phyloP scores from a whole-genome alignment of 768 basidiomycete species.

The Tephrocybe sp. region DNA sequence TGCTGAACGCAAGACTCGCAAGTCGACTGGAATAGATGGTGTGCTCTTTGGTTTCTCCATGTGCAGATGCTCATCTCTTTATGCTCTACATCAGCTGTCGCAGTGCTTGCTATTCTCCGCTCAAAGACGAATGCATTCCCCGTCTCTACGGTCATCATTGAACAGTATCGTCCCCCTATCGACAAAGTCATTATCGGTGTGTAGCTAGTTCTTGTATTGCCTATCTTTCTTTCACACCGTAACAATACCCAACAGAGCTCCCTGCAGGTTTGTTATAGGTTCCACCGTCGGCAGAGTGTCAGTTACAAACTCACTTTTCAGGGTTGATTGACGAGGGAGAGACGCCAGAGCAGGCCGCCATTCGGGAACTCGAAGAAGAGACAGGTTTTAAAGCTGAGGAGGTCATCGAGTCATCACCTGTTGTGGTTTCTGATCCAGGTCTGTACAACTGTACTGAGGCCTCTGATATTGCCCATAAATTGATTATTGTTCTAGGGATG shows the following conservation, averaged over 20 bases:
- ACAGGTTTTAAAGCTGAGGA: constrained; percentile 77
- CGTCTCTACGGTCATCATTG: constrained; percentile 78
- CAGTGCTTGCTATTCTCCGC: constrained; percentile 76
- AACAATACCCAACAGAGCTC: constrained; percentile 26
- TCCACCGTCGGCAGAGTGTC: neutral
- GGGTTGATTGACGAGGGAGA: constrained; percentile 88
- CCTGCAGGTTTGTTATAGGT: constrained; percentile 30
- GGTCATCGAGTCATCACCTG: constrained; percentile 60
- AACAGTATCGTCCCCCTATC: constrained; percentile 90
- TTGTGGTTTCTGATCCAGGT: constrained; percentile 75
- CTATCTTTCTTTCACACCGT: neutral
- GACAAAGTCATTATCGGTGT: constrained; percentile 73
- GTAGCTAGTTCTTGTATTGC: constrained; percentile 1
- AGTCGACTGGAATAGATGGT: constrained; percentile 82
- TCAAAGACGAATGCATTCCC: constrained; percentile 74
- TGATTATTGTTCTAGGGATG: constrained; percentile 63
- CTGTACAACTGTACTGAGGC: constrained; percentile 10
- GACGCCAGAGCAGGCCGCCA: constrained; percentile 73
- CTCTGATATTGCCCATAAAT: neutral
- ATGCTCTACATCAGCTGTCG: constrained; percentile 62
- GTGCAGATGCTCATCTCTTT: neutral
- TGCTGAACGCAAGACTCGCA: constrained; percentile 80
- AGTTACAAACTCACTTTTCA: constrained; percentile 16
- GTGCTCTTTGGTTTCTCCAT: constrained; percentile 7
- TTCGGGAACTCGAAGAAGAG: constrained; percentile 91